Base-by-base conservation (phyloP, 2,329 filamentous ascomycete genomes). In the Hypoxylon sp. region DNA sequence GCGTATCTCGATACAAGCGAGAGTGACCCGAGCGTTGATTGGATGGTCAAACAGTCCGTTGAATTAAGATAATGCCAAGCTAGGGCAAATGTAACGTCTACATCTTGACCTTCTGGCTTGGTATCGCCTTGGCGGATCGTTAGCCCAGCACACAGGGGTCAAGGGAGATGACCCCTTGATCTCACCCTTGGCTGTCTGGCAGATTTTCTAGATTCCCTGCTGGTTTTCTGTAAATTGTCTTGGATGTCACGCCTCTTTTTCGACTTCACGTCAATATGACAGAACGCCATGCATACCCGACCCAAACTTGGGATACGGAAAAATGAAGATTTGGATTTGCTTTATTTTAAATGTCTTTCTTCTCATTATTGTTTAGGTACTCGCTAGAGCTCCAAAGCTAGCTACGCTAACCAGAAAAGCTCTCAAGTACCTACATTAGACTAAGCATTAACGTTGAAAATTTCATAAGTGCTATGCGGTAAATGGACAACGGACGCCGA, bases 191-290 rank as follows among this genome's bases (percentile, higher is more conserved):
- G n/a, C n/a, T n/a, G n/a, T n/a, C n/a, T n/a, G n/a, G n/a, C n/a
- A n/a, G n/a, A n/a, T n/a, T n/a, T n/a, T n/a, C n/a, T n/a, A n/a
- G n/a, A n/a, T n/a, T n/a, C n/a, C n/a, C n/a, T n/a, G n/a, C 30
- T 32, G 8, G 4, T 17, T 19, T 29, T 30, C 34, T 32, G 25
- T 36, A 15, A 11, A 40, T 32, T 38, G 15, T 46, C 44, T 52
- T 37, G 32, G 48, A 30, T 35, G 36, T 56, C 55, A 52, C 47
- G 51, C 35, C 47, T 59, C 27, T 46, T 47, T 53, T 59, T 59
- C 29, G 38, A 59, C 55, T 50, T 59, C 55, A 59, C 32, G 44
- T 53, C 48, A 56, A 52, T 15, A 47, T 44, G 12, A 57, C 21
- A 52, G 19, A 32, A 25, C 20, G 32, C 32, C 9, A 2, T 36